These are phyloP conservation scores for Pseudocercospora eumusae DNA, from an alignment of 2,329 filamentous ascomycete genomes.

Conservation along the genomic window DNA sequence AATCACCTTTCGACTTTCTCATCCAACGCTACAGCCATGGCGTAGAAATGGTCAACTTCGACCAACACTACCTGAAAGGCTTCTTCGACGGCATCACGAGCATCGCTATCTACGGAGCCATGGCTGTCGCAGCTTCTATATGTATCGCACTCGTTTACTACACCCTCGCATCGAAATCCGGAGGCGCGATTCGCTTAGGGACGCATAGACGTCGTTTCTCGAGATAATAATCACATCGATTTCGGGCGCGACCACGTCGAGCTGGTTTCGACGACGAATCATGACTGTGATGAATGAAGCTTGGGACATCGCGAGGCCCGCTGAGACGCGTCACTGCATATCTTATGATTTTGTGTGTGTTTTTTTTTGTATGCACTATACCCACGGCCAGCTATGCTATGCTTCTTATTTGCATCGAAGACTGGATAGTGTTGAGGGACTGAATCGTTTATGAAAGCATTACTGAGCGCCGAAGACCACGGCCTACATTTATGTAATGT, in stretches of 20 bases:
- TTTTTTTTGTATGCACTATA: background rate
- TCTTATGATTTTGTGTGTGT: no score
- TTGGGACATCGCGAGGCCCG: background rate
- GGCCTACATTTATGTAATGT: no score
- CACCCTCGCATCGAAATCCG: background rate
- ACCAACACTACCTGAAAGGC: background rate
- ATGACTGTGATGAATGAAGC: background rate
- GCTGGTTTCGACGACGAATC: background rate
- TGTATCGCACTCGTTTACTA: background rate
- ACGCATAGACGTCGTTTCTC: background rate
- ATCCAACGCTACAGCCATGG: background rate
- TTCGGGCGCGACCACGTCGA: background rate
- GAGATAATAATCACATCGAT: background rate
- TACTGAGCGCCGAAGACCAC: no score
- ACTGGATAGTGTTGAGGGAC: no score
- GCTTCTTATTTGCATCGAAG: background rate
- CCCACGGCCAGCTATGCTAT: background rate
- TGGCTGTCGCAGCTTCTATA: background rate
- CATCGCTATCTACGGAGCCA: background rate
- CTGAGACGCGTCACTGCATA: background rate
- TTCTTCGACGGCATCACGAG: slow-evolving; percentile 7
- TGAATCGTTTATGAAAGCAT: no score
- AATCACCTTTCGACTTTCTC: background rate
- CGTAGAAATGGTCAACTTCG: background rate
- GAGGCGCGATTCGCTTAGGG: background rate